These are phyloP conservation scores for Mortierella sp. DNA, from an alignment of 371 early-diverging fungal species.

Conservation along the genomic window DNA sequence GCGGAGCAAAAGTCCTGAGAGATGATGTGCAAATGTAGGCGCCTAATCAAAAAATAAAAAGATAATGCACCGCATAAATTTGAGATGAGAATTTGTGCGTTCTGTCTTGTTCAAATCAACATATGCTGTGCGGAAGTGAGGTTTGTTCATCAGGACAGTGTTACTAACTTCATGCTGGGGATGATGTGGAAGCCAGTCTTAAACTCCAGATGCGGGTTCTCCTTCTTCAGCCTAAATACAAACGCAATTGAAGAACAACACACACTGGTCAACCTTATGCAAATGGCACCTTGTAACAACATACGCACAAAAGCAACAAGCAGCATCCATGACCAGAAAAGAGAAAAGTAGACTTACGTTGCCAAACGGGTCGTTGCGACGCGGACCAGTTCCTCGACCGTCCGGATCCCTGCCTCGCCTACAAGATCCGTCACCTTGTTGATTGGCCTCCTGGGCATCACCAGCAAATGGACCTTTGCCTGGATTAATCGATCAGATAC, in stretches of 20 bases:
- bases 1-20: conserved; percentile 66
- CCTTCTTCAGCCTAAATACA: conserved; percentile 17
- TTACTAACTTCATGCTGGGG: conserved; percentile 64
- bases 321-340: neutral
- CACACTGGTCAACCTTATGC: no score
- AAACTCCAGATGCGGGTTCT: conserved; percentile 52
- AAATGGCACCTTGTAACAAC: no score
- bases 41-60: conserved; percentile 41
- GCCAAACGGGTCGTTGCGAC: conserved; percentile 26
- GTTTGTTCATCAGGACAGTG: neutral
- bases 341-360: conserved; percentile 21
- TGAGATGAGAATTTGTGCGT: neutral
- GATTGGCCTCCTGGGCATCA: conserved; percentile 61
- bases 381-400: conserved; percentile 28
- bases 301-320: neutral
- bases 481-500: no score
- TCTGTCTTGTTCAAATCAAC: neutral
- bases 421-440: conserved; percentile 54
- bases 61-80: neutral
- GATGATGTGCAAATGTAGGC: conserved; percentile 75
- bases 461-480: conserved; percentile 61
- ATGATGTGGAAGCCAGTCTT: conserved; percentile 73
- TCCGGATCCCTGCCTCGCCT: conserved; percentile 25
- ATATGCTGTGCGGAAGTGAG: neutral
- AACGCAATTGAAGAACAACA: neutral